These are phyloP conservation scores for Fusarium clavum DNA, from an alignment of 2,329 filamentous ascomycete species.

Conservation along the genomic window DNA sequence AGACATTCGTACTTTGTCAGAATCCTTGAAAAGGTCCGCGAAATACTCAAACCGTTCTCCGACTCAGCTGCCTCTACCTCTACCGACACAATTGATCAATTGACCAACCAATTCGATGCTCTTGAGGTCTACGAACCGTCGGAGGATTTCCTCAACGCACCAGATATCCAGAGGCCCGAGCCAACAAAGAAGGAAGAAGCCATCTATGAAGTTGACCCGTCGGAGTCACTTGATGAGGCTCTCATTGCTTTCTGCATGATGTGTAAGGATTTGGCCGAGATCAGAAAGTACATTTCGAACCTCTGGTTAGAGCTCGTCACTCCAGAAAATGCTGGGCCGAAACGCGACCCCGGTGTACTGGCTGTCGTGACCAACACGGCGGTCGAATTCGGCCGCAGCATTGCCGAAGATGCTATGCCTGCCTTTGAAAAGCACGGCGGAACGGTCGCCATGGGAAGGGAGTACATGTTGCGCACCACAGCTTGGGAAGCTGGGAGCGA, in stretches of 20 bases:
- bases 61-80: neutral
- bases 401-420: slow-evolving; percentile 49
- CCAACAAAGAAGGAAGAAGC: slow-evolving; percentile 1
- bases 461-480: neutral
- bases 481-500: neutral
- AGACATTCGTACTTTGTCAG: slow-evolving; percentile 51
- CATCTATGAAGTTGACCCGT: slow-evolving; percentile 50
- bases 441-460: neutral
- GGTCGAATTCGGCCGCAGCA: slow-evolving; percentile 48
- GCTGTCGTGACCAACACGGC: slow-evolving; percentile 55
- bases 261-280: slow-evolving; percentile 46
- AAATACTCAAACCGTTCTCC: slow-evolving; percentile 38
- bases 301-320: neutral
- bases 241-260: slow-evolving; percentile 45
- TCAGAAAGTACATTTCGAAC: slow-evolving; percentile 14
- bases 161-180: slow-evolving; percentile 31
- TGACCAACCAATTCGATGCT: neutral
- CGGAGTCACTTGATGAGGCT: slow-evolving; percentile 42
- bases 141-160: slow-evolving; percentile 50
- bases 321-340: neutral
- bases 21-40: slow-evolving; percentile 51
- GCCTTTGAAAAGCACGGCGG: neutral
- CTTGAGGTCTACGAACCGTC: neutral
- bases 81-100: neutral
- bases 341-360: slow-evolving; percentile 39